A percentile compares a stretch with the other conserved stretches of the same genome.
Conservation (phyloP, 1,284 basidiomycete genomes). For the Phlebopus sp. region DNA sequence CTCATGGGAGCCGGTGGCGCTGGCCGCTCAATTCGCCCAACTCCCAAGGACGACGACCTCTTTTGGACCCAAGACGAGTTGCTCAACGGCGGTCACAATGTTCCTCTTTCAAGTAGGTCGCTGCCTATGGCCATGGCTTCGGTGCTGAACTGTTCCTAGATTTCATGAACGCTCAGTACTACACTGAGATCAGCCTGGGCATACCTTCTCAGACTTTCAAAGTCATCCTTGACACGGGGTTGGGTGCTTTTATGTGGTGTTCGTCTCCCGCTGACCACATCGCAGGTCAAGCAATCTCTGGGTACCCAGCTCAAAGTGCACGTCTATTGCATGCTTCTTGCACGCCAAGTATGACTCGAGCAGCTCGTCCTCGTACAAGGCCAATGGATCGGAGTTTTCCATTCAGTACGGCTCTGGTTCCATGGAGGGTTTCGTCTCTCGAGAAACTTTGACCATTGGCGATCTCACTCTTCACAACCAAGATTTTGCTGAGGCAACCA, state of each 20-base stretch:
- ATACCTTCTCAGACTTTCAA: constrained; percentile 83
- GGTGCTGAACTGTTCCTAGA: constrained; percentile 43
- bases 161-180: constrained; percentile 99
- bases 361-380: constrained; percentile 86
- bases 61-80: constrained; percentile 82
- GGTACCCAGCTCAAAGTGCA: constrained; percentile 89
- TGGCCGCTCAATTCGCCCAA: constrained; percentile 60
- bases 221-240: constrained; percentile 87
- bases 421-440: constrained; percentile 95
- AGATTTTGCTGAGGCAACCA: constrained; percentile 95
- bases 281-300: constrained; percentile 85
- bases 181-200: constrained; percentile 83
- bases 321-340: constrained; percentile 97
- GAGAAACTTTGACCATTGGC: constrained; percentile 81
- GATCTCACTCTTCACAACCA: constrained; percentile 78
- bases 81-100: constrained; percentile 77
- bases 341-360: constrained; percentile 90
- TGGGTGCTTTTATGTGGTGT: neutral
- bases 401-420: constrained; percentile 98
- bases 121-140: neutral
- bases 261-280: constrained; percentile 2
- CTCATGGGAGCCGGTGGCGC: constrained; percentile 72
- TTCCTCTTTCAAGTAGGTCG: constrained; percentile 86
- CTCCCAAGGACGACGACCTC: constrained; percentile 58
- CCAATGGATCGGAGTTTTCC: constrained; percentile 88